Conservation (phyloP, 495 filamentous ascomycete genomes). For the Chlorociboria aeruginascens region DNA sequence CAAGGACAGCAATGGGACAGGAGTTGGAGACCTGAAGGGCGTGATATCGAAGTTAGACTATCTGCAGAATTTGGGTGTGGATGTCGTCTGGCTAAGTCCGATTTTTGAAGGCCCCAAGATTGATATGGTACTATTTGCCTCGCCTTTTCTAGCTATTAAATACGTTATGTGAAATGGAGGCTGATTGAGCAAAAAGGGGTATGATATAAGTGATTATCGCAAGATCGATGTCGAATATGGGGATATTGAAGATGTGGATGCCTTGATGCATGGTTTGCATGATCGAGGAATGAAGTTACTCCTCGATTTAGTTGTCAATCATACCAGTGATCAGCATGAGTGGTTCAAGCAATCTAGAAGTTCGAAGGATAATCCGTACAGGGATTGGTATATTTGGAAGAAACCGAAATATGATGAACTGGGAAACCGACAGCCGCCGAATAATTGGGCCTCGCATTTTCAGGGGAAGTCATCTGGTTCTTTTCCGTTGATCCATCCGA, state of each 20-base stretch:
- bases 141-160: too few relatives aligned
- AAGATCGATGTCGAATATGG: slow-evolving; percentile 48
- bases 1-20: slow-evolving; percentile 54
- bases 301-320: slow-evolving; percentile 67
- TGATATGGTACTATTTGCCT: slow-evolving; percentile 28
- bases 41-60: slow-evolving; percentile 54
- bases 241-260: slow-evolving; percentile 53
- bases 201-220: slow-evolving; percentile 59
- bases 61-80: slow-evolving; percentile 45
- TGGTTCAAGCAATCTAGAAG: slow-evolving; percentile 63
- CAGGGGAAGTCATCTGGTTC: slow-evolving; percentile 28
- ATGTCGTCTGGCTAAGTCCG: slow-evolving; percentile 59
- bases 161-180: too few relatives aligned
- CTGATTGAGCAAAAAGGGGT: slow-evolving; percentile 22
- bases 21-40: slow-evolving; percentile 55
- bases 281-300: slow-evolving; percentile 54
- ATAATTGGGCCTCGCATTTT: slow-evolving; percentile 48
- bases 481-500: neutral
- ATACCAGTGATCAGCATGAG: slow-evolving; percentile 62
- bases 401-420: slow-evolving; percentile 41
- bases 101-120: slow-evolving; percentile 54
- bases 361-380: slow-evolving; percentile 47
- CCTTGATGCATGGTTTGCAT: slow-evolving; percentile 41
- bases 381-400: slow-evolving; percentile 68
- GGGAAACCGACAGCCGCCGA: slow-evolving; percentile 53